phyloP scores from a whole-genome alignment of 352 stramenopile species.

The Blastocystis sp. region DNA sequence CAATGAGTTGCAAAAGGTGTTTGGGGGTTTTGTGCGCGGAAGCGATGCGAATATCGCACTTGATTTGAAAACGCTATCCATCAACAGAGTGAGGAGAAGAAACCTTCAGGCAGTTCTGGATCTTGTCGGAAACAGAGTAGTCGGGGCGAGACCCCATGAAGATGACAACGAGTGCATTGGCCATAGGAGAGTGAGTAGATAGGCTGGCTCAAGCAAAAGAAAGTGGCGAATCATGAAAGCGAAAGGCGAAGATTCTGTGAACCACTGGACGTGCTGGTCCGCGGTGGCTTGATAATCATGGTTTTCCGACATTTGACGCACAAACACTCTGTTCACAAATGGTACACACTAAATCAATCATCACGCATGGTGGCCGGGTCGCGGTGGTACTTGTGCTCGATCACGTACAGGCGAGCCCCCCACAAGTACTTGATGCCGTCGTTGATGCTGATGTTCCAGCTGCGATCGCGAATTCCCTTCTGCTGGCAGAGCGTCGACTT shows the following conservation, averaged over 20 bases:
- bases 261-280: not conserved
- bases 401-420: slow-evolving; percentile 30
- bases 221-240: not conserved
- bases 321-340: not conserved
- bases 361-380: slow-evolving; percentile 4
- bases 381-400: slow-evolving; percentile 31
- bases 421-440: slow-evolving; percentile 54
- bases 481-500: slow-evolving; percentile 1
- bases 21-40: slow-evolving; percentile 7
- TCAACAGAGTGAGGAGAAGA: not conserved
- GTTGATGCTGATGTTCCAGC: slow-evolving; percentile 41
- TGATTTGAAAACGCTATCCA: not conserved
- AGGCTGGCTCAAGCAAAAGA: not conserved
- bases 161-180: not conserved
- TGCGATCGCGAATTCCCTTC: slow-evolving; percentile 49
- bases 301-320: not conserved
- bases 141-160: slow-evolving; percentile 9
- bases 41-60: slow-evolving; percentile 10
- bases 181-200: not conserved
- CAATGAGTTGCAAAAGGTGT: slow-evolving; percentile 2
- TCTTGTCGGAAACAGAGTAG: not conserved
- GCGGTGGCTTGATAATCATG: not conserved
- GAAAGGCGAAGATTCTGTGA: not conserved
- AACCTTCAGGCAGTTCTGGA: not conserved
- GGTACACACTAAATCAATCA: slow-evolving; percentile 13